Conservation (phyloP, 2,329 filamentous ascomycete genomes). For the Fusarium zealandicum region DNA sequence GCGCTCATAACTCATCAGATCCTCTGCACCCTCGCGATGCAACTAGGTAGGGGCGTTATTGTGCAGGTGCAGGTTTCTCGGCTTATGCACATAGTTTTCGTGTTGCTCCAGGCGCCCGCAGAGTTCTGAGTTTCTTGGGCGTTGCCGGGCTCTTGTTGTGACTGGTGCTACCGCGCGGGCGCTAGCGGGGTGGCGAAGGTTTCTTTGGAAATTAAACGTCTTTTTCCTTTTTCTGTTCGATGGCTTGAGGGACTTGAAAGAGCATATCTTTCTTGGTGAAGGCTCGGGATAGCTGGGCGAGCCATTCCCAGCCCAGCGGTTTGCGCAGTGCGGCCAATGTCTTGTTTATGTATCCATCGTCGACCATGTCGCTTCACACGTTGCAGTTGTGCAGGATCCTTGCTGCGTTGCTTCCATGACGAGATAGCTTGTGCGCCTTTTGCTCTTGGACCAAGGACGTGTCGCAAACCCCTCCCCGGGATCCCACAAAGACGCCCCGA, state of each 20-base stretch:
- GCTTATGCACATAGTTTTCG: constrained; percentile 24
- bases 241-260: neutral
- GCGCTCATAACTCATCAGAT: constrained; percentile 26
- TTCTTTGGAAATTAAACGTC: constrained; percentile 35
- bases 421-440: constrained; percentile 2
- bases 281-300: neutral
- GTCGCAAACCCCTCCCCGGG: constrained; percentile 24
- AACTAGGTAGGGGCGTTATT: constrained; percentile 24
- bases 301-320: neutral
- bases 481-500: constrained; percentile 26
- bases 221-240: constrained; percentile 12
- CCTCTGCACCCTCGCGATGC: constrained; percentile 3
- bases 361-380: too few relatives aligned
- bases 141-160: constrained; percentile 2
- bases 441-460: constrained; percentile 14
- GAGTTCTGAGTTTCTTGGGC: neutral
- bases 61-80: constrained; percentile 20
- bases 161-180: constrained; percentile 28
- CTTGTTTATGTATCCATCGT: neutral
- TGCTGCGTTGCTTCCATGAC: constrained; percentile 23
- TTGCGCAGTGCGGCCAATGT: constrained; percentile 11
- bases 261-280: neutral
- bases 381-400: neutral
- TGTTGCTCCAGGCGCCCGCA: constrained; percentile 2
- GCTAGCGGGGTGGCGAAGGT: constrained; percentile 30